phyloP scores from a whole-genome alignment of 352 stramenopile species.

The Phytophthora vignae region DNA sequence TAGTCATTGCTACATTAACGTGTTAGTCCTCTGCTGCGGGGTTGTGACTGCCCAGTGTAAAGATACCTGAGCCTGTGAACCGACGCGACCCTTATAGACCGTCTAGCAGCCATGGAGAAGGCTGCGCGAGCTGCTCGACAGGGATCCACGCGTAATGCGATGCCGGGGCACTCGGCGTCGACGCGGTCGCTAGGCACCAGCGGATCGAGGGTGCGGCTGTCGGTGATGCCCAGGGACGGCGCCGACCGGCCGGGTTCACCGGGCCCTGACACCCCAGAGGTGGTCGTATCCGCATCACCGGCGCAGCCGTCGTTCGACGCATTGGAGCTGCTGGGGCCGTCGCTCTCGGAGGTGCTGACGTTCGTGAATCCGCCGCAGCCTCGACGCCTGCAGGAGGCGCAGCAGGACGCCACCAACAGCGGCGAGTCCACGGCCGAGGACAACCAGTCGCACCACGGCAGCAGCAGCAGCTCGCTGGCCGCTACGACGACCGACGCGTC shows the following conservation, averaged over 20 bases:
- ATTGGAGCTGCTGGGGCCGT: conserved; percentile 56
- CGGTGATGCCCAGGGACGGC: background rate
- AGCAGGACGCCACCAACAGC: conserved; percentile 38
- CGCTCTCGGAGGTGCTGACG: conserved; percentile 58
- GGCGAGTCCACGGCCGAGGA: conserved; percentile 9
- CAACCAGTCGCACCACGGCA: conserved; percentile 13
- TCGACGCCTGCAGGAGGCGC: conserved; percentile 28
- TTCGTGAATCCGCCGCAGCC: conserved; percentile 50
- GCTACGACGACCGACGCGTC: background rate
- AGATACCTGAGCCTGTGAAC: background rate
- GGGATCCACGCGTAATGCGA: background rate
- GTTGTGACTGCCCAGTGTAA: too few species aligned
- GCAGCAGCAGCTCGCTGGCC: conserved; percentile 19
- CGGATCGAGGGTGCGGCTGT: background rate
- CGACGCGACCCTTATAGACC: background rate
- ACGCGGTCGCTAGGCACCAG: background rate
- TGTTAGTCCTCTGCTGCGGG: too few species aligned
- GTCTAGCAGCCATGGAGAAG: background rate
- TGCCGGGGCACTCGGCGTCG: background rate
- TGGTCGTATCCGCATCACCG: background rate
- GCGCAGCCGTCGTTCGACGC: conserved; percentile 40
- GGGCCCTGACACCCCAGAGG: background rate
- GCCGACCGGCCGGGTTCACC: background rate
- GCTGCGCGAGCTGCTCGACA: background rate
- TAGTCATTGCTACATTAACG: too few species aligned